phyloP scores from a whole-genome alignment of 768 basidiomycete genomes.

The Gyrodon lividus region DNA sequence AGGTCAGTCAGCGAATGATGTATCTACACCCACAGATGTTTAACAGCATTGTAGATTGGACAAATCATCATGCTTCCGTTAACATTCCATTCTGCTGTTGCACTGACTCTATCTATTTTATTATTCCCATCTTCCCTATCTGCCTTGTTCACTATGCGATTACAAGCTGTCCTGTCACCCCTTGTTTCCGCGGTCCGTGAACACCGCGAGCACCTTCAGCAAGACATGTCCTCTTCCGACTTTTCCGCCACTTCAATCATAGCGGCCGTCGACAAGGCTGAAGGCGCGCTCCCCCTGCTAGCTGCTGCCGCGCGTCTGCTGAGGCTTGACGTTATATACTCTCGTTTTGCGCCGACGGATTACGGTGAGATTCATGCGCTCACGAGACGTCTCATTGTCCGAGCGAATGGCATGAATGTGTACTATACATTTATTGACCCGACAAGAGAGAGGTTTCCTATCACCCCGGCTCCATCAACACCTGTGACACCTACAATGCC shows the following conservation, averaged over 20 bases:
- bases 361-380: conserved; percentile 50
- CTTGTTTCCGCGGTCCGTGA: conserved; percentile 43
- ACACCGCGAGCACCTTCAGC: conserved; percentile 47
- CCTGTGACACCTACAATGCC: conserved; percentile 34
- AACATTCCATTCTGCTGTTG: conserved; percentile 54
- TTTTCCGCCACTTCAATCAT: conserved; percentile 35
- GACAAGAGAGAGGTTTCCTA: conserved; percentile 54
- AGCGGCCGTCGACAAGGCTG: conserved; percentile 36
- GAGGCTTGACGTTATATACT: conserved; percentile 57
- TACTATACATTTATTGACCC: conserved; percentile 69
- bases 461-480: conserved; percentile 41
- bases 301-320: conserved; percentile 53
- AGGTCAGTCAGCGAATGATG: conserved; percentile 25
- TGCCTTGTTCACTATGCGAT: conserved; percentile 50
- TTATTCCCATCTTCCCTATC: conserved; percentile 68
- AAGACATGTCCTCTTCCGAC: conserved; percentile 35
- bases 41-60: conserved; percentile 42
- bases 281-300: conserved; percentile 52
- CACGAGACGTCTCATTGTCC: conserved; percentile 49
- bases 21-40: neutral
- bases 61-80: conserved; percentile 54
- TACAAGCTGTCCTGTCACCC: conserved; percentile 49
- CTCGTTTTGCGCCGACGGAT: conserved; percentile 58
- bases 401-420: conserved; percentile 59
- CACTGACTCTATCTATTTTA: conserved; percentile 48